Percentiles rank a stretch among this genome's conserved stretches.
Conservation (phyloP, 1,284 basidiomycete genomes). For the Ganoderma resinaceum region DNA sequence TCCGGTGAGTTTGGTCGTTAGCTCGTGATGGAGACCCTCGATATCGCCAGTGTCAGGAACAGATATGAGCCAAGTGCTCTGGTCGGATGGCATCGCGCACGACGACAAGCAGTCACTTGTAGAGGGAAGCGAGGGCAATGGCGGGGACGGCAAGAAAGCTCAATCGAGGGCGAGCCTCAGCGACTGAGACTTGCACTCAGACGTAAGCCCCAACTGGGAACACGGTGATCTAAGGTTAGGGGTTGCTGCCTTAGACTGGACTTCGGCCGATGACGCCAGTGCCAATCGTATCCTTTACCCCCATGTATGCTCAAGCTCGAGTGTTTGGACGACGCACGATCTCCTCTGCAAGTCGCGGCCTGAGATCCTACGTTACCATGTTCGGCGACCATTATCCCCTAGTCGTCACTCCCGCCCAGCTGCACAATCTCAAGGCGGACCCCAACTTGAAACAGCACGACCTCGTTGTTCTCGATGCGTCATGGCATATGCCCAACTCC, state of each 20-base stretch:
- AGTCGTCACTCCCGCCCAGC: conserved; percentile 58
- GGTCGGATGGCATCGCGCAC: conserved; percentile 79
- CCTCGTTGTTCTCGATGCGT: conserved; percentile 73
- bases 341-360: conserved; percentile 11
- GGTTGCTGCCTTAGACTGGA: conserved; percentile 1
- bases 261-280: background rate
- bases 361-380: conserved; percentile 25
- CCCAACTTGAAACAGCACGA: conserved; percentile 26
- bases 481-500: conserved; percentile 90
- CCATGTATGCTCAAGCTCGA: conserved; percentile 25
- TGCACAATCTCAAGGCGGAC: conserved; percentile 42
- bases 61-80: conserved; percentile 83
- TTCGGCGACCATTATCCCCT: conserved; percentile 50
- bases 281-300: background rate
- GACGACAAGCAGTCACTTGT: conserved; percentile 4
- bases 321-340: conserved; percentile 22
- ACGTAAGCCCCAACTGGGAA: conserved; percentile 12
- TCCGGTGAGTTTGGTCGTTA: conserved; percentile 47
- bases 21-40: conserved; percentile 70
- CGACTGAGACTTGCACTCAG: background rate
- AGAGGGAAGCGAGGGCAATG: conserved; percentile 14
- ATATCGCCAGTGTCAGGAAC: conserved; percentile 80
- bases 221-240: conserved; percentile 27
- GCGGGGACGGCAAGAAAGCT: conserved; percentile 21
- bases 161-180: conserved; percentile 14